phyloP scores from a whole-genome alignment of 768 basidiomycete genomes.

The Mrakia frigida region DNA sequence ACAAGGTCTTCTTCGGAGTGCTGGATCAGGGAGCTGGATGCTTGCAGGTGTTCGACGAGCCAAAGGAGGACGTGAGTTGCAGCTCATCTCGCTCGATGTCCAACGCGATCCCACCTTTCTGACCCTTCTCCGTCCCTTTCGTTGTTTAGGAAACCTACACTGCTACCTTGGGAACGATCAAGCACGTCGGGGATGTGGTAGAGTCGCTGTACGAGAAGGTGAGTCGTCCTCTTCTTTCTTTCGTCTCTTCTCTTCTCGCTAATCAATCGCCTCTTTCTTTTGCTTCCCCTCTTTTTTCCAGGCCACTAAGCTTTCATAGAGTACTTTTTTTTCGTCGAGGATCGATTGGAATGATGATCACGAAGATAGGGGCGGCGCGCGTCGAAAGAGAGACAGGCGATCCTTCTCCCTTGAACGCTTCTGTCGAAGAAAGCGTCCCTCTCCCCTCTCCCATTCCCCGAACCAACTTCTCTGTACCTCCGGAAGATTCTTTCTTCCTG shows the following conservation, averaged over 20 bases:
- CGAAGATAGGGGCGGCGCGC: background rate
- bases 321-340: background rate
- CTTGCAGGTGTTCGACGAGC: constrained; percentile 81
- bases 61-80: constrained; percentile 69
- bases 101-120: background rate
- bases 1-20: constrained; percentile 88
- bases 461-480: too few relatives aligned
- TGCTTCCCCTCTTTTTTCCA: background rate
- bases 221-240: background rate
- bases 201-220: constrained; percentile 85
- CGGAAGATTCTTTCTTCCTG: too few relatives aligned
- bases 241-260: background rate
- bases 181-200: constrained; percentile 89
- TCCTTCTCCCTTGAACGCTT: too few relatives aligned
- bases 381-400: background rate
- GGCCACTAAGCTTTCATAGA: constrained; percentile 22
- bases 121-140: background rate
- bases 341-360: background rate
- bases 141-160: constrained; percentile 69
- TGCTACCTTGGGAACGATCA: constrained; percentile 80
- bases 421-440: too few relatives aligned
- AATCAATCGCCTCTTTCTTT: background rate
- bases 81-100: constrained; percentile 11
- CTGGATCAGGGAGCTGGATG: constrained; percentile 95
- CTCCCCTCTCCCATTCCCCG: too few relatives aligned